Base-by-base conservation (phyloP, 1,139 yeast genomes). In the Saccharomyces hybrid region DNA sequence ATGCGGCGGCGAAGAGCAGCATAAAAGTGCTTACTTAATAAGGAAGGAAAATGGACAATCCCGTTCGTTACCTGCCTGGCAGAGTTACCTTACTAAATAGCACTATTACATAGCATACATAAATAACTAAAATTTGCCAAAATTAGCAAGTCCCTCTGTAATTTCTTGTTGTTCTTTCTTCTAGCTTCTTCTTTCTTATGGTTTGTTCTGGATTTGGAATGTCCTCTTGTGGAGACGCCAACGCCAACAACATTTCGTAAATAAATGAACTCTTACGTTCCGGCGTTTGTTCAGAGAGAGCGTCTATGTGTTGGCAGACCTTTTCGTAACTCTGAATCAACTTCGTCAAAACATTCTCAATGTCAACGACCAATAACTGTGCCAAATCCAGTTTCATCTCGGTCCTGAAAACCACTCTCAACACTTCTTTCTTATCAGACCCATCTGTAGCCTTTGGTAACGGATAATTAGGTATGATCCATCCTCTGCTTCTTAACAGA, bases 391-490 rank as follows among this genome's bases (percentile, higher is more conserved):
- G 76, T 34, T 87, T 78, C 68, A 90, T 73, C 51, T 86, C 83
- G 63, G 80, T 80, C 64, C 95, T 81, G 51, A 88, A 91, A 29
- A 90, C 97, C 26, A 90, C 90, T 68, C 97, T 80, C 61, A 90
- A 76, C 56, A 89, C 86, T 70, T 90, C 96, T 47, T 71, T 67
- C 48, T 73, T 66, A 53, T 64, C 64, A 12, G 64, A 58, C 9
- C 57, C 62, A 44, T 74, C 76, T 53, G 75, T 77, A 47, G 67
- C 64, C 29, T 87, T 84, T 31, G 97, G 95, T 63, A 90, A 78
- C 58, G 86, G 90, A 72, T 90, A 90, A 76, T 90, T 90, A 58
- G 97, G 97, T 58, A 90, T 79, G 68, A 90, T 90, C 79, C 86
- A 90, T 4, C 96, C 96, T 67, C 84, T 83, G 70, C 81, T 82